A percentile compares a stretch with the other conserved stretches of the same genome.
Evolutionary conservation across 2,329 filamentous ascomycete species (phyloP).

Genomic region (Claviceps sp.): DNA sequence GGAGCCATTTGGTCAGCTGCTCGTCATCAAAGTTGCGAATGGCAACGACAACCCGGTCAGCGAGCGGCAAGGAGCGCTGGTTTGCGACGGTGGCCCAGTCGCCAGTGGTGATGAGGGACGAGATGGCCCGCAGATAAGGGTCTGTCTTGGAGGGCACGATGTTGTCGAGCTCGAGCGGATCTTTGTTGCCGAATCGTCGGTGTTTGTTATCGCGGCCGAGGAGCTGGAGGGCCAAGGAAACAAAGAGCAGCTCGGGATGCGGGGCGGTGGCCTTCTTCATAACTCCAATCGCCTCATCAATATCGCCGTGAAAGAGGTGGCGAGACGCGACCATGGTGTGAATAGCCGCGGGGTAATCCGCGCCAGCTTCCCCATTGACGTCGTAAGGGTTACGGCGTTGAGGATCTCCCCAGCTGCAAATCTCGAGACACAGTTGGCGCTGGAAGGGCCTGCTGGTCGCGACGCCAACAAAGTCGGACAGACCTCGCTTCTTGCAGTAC

Average conservation of each 20-base stretch:
- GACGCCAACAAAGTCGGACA: conserved; percentile 50
- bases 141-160: conserved; percentile 52
- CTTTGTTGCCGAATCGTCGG: conserved; percentile 21
- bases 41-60: conserved; percentile 62
- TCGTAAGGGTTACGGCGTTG: conserved; percentile 31
- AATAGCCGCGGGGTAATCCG: conserved; percentile 37
- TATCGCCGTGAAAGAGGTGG: conserved; percentile 60
- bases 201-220: conserved; percentile 36
- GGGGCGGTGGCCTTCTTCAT: conserved; percentile 53
- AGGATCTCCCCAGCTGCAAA: conserved; percentile 58
- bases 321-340: conserved; percentile 66
- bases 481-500: conserved; percentile 47
- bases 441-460: conserved; percentile 54
- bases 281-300: conserved; percentile 53
- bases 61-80: conserved; percentile 58
- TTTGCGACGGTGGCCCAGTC: conserved; percentile 64
- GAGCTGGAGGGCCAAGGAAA: conserved; percentile 52
- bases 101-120: conserved; percentile 61
- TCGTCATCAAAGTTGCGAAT: conserved; percentile 51
- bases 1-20: conserved; percentile 53
- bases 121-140: conserved; percentile 67
- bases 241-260: conserved; percentile 52
- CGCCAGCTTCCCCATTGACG: conserved; percentile 26
- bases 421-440: conserved; percentile 59
- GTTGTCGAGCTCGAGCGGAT: conserved; percentile 45